Conservation (phyloP, 768 basidiomycete species). For the Agrocybe praecox region DNA sequence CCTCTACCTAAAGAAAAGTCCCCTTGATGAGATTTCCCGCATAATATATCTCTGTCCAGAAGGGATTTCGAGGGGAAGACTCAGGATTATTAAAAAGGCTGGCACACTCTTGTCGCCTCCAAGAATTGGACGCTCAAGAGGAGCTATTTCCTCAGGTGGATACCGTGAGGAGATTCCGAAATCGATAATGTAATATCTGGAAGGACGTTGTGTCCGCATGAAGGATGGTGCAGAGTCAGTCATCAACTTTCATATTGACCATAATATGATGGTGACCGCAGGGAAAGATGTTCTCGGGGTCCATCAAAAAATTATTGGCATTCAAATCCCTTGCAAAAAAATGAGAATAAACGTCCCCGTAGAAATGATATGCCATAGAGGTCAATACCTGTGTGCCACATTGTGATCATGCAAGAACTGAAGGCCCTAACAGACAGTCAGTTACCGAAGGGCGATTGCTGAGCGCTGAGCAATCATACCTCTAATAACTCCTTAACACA, state of each 20-base stretch:
- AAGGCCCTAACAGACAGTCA: constrained; percentile 12
- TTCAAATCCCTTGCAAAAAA: too few relatives aligned
- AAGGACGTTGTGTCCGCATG: constrained; percentile 27
- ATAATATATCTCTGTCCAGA: neutral
- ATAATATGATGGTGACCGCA: constrained; percentile 18
- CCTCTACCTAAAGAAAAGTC: neutral
- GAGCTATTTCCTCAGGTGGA: constrained; percentile 20
- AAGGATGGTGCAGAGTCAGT: constrained; percentile 12
- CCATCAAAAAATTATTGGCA: constrained; percentile 20
- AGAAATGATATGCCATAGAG: too few relatives aligned
- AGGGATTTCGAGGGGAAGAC: constrained; percentile 4
- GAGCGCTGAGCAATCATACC: neutral
- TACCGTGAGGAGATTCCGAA: constrained; percentile 35
- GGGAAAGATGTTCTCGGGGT: constrained; percentile 15
- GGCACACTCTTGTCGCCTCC: constrained; percentile 40
- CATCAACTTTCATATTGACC: constrained; percentile 16
- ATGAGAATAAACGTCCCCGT: too few relatives aligned
- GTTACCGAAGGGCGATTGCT: too few relatives aligned
- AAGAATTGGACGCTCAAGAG: constrained; percentile 26
- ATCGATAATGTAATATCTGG: constrained; percentile 38
- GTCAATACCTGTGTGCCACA: constrained; percentile 20
- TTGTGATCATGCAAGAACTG: constrained; percentile 14
- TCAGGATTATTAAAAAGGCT: neutral
- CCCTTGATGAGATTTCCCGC: neutral
- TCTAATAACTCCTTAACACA: constrained; percentile 19